Evolutionary conservation across 2,329 filamentous ascomycete genomes (phyloP).

Genomic region (Trichoderma breve): DNA sequence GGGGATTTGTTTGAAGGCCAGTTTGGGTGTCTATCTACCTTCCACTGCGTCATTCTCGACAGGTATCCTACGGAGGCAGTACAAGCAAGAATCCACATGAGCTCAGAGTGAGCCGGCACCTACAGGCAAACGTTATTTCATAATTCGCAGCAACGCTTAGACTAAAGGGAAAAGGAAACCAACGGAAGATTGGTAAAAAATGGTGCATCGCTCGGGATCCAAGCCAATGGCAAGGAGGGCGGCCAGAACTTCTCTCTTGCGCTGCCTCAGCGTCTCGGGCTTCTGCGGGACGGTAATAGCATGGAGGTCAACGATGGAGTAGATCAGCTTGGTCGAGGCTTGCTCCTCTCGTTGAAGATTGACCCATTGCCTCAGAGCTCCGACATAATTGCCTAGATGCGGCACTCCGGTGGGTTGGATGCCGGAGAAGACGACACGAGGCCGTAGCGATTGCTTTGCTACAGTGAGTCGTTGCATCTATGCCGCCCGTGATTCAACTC

Average conservation of each 20-base stretch:
- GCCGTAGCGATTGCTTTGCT: constrained; percentile 8
- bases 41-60: constrained; percentile 99
- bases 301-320: constrained; percentile 89
- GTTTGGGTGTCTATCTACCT: constrained; percentile 51
- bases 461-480: constrained; percentile 3
- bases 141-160: background rate
- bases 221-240: constrained; percentile 81
- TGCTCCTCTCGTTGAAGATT: constrained; percentile 65
- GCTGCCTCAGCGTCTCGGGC: constrained; percentile 56
- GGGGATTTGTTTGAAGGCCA: background rate
- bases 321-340: constrained; percentile 62
- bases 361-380: constrained; percentile 84
- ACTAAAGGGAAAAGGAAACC: constrained; percentile 33
- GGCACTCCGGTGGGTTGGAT: constrained; percentile 96
- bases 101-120: constrained; percentile 77
- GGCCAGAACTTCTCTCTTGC: constrained; percentile 73
- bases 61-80: constrained; percentile 89
- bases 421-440: constrained; percentile 77
- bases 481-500: background rate
- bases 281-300: constrained; percentile 80
- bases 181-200: constrained; percentile 83
- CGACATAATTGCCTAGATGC: constrained; percentile 93
- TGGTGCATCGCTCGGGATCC: constrained; percentile 68
- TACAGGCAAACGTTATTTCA: constrained; percentile 31
- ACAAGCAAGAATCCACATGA: constrained; percentile 97